Conservation (phyloP, 2,329 filamentous ascomycete genomes). For the Xylariaceae sp. region DNA sequence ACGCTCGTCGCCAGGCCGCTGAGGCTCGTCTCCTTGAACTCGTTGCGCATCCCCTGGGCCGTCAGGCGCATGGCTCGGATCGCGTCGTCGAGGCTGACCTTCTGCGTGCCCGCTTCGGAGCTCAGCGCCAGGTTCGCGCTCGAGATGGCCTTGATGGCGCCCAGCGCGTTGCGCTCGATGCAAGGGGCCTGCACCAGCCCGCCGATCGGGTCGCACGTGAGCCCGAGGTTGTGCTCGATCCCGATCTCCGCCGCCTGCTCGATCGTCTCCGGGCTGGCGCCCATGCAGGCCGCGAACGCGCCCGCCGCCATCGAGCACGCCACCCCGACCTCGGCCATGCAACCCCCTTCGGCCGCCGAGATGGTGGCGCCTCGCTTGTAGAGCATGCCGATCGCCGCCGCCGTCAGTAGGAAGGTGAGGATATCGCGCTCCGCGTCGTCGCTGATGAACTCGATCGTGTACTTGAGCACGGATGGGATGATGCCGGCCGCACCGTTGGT, state of each 20-base stretch:
- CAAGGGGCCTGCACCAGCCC: constrained; percentile 47
- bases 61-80: constrained; percentile 47
- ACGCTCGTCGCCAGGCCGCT: constrained; percentile 47
- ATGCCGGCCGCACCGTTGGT: constrained; percentile 48
- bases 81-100: constrained; percentile 45
- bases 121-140: constrained; percentile 46
- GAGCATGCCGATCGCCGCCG: constrained; percentile 46
- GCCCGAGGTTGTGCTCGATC: constrained; percentile 46
- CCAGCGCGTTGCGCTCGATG: constrained; percentile 46
- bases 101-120: constrained; percentile 39
- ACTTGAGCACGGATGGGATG: constrained; percentile 46
- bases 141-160: constrained; percentile 46
- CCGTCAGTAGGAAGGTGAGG: constrained; percentile 44
- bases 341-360: constrained; percentile 46
- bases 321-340: constrained; percentile 50
- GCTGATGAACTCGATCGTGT: constrained; percentile 45
- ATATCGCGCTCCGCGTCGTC: constrained; percentile 45
- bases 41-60: constrained; percentile 46
- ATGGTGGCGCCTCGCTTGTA: constrained; percentile 49
- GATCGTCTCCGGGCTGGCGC: constrained; percentile 44
- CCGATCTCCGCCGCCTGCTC: constrained; percentile 48
- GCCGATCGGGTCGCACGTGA: constrained; percentile 47
- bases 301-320: constrained; percentile 48
- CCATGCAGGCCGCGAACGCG: constrained; percentile 47
- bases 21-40: constrained; percentile 49